A percentile compares a stretch with the other conserved stretches of the same genome.
Conservation (phyloP, 1,139 yeast species). For the Suhomyces bokatorum region DNA sequence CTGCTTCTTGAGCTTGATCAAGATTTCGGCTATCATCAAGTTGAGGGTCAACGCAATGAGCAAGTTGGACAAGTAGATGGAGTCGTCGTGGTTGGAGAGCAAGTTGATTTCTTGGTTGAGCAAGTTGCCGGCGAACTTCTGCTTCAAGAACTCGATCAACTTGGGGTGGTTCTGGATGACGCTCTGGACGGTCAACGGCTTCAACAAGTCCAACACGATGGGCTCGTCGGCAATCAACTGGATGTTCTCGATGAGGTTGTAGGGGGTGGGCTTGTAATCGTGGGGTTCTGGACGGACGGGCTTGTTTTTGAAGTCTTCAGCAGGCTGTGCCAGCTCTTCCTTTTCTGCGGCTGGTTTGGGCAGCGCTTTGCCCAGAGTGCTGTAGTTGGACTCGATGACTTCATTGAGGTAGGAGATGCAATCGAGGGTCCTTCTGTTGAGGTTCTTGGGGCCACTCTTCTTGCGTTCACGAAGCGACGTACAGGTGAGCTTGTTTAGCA, state of each 20-base stretch:
- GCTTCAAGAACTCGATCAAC: constrained; percentile 27
- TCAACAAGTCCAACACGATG: constrained; percentile 17
- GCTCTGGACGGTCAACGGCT: constrained; percentile 34
- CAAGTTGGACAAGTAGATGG: constrained; percentile 33
- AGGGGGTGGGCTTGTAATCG: constrained; percentile 19
- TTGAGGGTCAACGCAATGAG: constrained; percentile 32
- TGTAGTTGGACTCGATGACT: constrained; percentile 15
- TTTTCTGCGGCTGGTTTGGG: neutral
- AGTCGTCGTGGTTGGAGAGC: constrained; percentile 31
- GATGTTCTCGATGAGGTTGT: constrained; percentile 17
- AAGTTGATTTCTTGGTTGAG: constrained; percentile 21
- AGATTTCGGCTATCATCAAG: constrained; percentile 33
- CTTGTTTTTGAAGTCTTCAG: neutral
- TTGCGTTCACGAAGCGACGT: constrained; percentile 41
- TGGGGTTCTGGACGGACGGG: constrained; percentile 9
- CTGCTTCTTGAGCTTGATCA: constrained; percentile 31
- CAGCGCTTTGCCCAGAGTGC: constrained; percentile 3
- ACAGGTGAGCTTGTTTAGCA: constrained; percentile 37
- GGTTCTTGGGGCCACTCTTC: constrained; percentile 47
- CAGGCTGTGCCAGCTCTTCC: neutral
- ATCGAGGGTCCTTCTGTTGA: constrained; percentile 37
- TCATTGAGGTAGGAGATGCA: constrained; percentile 27
- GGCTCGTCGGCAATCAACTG: constrained; percentile 18
- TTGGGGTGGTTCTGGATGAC: constrained; percentile 26
- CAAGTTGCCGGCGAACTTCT: constrained; percentile 19